Conservation (phyloP, 768 basidiomycete species). For the Amanita muscaria region DNA sequence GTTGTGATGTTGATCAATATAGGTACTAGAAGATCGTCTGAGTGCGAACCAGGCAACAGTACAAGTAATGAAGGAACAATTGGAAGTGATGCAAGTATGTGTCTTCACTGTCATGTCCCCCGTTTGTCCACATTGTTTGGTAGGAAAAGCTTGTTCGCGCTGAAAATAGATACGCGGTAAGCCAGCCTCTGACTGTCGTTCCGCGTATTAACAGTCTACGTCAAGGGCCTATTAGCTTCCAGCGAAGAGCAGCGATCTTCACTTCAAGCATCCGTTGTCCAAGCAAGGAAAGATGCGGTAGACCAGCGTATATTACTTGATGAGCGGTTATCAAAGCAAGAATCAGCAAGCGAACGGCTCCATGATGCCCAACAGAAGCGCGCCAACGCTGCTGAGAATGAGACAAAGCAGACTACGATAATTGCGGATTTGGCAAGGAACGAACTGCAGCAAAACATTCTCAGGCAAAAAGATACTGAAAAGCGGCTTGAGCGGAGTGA, state of each 20-base stretch:
- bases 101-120: background rate
- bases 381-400: constrained; percentile 19
- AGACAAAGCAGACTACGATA: constrained; percentile 14
- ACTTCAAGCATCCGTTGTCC: constrained; percentile 16
- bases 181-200: constrained; percentile 17
- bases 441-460: background rate
- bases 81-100: constrained; percentile 8
- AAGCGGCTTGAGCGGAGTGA: constrained; percentile 11
- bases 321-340: constrained; percentile 20
- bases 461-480: background rate
- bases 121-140: background rate
- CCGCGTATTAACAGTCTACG: too few species aligned
- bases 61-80: constrained; percentile 30
- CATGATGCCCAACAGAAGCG: constrained; percentile 20
- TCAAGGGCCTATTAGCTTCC: too few species aligned
- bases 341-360: constrained; percentile 20
- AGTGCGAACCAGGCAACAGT: constrained; percentile 37
- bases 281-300: constrained; percentile 12
- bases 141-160: constrained; percentile 31
- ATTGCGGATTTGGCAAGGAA: constrained; percentile 11
- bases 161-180: constrained; percentile 24
- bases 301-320: constrained; percentile 4
- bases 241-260: constrained; percentile 27
- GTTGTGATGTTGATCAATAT: background rate
- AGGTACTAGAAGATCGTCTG: constrained; percentile 20